Conservation (phyloP, 2,329 filamentous ascomycete species). For the Cordyceps tenuipes region DNA sequence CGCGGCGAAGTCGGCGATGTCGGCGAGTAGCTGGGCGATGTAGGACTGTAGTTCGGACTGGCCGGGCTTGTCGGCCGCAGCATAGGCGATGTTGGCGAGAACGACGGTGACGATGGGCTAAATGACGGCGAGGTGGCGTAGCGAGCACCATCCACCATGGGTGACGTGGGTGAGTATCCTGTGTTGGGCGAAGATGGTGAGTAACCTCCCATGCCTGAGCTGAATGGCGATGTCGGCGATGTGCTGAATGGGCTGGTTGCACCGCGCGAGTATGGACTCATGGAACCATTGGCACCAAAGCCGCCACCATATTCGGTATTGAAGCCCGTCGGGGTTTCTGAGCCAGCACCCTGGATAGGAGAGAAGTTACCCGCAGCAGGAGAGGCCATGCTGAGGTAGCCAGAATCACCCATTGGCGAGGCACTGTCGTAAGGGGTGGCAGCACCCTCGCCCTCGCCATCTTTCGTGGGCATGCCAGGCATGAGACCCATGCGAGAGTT, state of each 20-base stretch:
- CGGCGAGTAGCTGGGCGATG: slow-evolving; percentile 57
- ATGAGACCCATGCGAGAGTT: slow-evolving; percentile 80
- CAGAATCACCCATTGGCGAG: slow-evolving; percentile 67
- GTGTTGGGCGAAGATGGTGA: slow-evolving; percentile 70
- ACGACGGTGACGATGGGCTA: slow-evolving; percentile 54
- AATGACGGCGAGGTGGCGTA: slow-evolving; percentile 55
- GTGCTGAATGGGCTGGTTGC: slow-evolving; percentile 70
- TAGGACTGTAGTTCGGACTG: slow-evolving; percentile 56
- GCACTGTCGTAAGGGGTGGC: slow-evolving; percentile 91
- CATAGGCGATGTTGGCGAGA: slow-evolving; percentile 54
- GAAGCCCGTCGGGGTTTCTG: slow-evolving; percentile 61
- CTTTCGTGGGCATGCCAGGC: slow-evolving; percentile 70
- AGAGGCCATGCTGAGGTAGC: slow-evolving; percentile 56
- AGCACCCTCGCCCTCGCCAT: slow-evolving; percentile 67
- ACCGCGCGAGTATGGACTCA: slow-evolving; percentile 56
- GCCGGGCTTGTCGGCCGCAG: slow-evolving; percentile 46
- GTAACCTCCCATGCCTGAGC: slow-evolving; percentile 50
- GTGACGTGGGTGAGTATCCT: slow-evolving; percentile 45
- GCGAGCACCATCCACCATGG: slow-evolving; percentile 47
- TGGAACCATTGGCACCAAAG: slow-evolving; percentile 39
- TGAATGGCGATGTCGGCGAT: slow-evolving; percentile 58
- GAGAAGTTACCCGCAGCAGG: slow-evolving; percentile 61
- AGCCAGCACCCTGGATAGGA: slow-evolving; percentile 67
- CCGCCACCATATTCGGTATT: slow-evolving; percentile 50
- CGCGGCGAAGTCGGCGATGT: slow-evolving; percentile 49